Evolutionary conservation across 441 rosid genomes (phyloP).

Genomic region (Corymbia calophylla): DNA sequence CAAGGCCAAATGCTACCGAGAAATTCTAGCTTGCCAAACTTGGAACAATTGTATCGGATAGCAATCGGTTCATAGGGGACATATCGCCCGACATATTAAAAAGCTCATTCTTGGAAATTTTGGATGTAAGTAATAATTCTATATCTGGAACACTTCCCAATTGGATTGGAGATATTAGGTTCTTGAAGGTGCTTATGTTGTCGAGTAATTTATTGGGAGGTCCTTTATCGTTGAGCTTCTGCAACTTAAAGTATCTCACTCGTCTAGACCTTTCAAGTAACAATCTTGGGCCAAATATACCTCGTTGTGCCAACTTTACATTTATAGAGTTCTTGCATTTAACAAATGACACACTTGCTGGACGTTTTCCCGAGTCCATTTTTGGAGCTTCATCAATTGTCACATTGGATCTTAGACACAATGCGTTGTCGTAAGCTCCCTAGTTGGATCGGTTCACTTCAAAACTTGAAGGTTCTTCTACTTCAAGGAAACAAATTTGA

Average conservation of each 20-base stretch:
- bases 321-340: too few relatives aligned
- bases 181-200: neutral
- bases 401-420: too few relatives aligned
- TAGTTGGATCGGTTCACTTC: too few relatives aligned
- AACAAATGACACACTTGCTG: too few relatives aligned
- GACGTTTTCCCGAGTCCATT: too few relatives aligned
- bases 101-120: neutral
- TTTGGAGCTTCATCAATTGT: too few relatives aligned
- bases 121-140: constrained; percentile 5
- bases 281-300: neutral
- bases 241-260: neutral
- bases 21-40: neutral
- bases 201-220: constrained; percentile 4
- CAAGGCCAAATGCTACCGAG: neutral
- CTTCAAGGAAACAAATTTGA: too few relatives aligned
- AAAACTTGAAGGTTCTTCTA: too few relatives aligned
- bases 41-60: neutral
- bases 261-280: neutral
- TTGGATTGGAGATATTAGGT: neutral
- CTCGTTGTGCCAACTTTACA: too few relatives aligned
- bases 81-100: neutral
- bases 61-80: neutral
- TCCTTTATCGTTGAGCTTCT: constrained; percentile 4
- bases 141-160: neutral
- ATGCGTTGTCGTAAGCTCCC: too few relatives aligned